These are phyloP conservation scores for Wickerhamomyces bisporus DNA, from an alignment of 805 yeast genomes.

Conservation along the genomic window DNA sequence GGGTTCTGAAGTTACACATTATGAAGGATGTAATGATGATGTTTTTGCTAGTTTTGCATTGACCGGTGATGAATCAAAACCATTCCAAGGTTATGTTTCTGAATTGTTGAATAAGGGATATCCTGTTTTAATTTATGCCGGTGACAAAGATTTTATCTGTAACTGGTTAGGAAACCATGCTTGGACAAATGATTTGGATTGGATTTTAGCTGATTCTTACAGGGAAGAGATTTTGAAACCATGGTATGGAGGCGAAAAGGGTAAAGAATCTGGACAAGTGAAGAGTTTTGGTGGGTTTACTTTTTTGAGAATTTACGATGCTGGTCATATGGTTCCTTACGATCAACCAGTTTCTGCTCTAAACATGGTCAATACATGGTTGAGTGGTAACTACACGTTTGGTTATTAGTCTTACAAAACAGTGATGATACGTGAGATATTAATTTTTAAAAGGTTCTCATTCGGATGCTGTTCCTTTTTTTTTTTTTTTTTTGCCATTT, in stretches of 20 bases:
- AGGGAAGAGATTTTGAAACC: constrained; percentile 34
- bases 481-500: too few relatives aligned
- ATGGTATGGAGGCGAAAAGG: constrained; percentile 35
- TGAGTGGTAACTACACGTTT: constrained; percentile 39
- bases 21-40: constrained; percentile 61
- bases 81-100: constrained; percentile 70
- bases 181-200: constrained; percentile 66
- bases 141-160: constrained; percentile 89
- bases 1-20: constrained; percentile 79
- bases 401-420: constrained; percentile 9
- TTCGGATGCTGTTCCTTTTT: too few relatives aligned
- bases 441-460: too few relatives aligned
- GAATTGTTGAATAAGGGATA: constrained; percentile 62
- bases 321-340: constrained; percentile 91
- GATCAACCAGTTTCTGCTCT: constrained; percentile 76
- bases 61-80: constrained; percentile 82
- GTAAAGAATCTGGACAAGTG: constrained; percentile 59
- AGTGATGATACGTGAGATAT: too few relatives aligned
- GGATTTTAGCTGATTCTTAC: constrained; percentile 54
- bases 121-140: constrained; percentile 89
- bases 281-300: constrained; percentile 69
- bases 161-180: constrained; percentile 90
- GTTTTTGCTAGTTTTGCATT: constrained; percentile 65
- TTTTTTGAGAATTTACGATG: constrained; percentile 71
- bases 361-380: constrained; percentile 72